phyloP scores from a whole-genome alignment of 2,329 filamentous ascomycete genomes.

The Botrytis cinerea region DNA sequence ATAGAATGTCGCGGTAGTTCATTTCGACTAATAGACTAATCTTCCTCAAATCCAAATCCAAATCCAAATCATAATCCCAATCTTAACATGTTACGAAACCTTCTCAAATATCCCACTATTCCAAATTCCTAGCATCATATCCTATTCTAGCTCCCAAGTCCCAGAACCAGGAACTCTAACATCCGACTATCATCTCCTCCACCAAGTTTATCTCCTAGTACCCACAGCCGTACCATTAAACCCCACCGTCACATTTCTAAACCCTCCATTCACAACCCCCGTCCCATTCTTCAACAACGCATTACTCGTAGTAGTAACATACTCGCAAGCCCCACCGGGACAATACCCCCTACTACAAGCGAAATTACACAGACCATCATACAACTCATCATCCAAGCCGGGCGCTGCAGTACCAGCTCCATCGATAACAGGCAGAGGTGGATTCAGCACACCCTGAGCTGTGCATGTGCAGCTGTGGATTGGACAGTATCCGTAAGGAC shows the following conservation, averaged over 20 bases:
- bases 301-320: neutral
- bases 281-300: neutral
- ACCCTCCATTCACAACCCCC: neutral
- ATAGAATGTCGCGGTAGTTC: neutral
- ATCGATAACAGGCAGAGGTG: neutral
- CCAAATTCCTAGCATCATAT: neutral
- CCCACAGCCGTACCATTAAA: neutral
- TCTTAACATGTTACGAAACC: neutral
- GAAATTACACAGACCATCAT: neutral
- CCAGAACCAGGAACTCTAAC: neutral
- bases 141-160: neutral
- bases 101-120: too few relatives aligned
- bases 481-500: neutral
- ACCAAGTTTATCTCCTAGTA: neutral
- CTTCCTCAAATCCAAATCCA: neutral
- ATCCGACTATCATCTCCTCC: neutral
- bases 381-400: neutral
- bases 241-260: neutral
- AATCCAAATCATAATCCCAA: neutral
- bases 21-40: neutral
- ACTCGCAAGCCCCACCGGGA: conserved; percentile 32
- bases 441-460: neutral
- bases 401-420: neutral
- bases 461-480: neutral
- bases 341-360: conserved; percentile 15